Conservation (phyloP, 1,284 basidiomycete species). For the Trichosporon sp. region DNA sequence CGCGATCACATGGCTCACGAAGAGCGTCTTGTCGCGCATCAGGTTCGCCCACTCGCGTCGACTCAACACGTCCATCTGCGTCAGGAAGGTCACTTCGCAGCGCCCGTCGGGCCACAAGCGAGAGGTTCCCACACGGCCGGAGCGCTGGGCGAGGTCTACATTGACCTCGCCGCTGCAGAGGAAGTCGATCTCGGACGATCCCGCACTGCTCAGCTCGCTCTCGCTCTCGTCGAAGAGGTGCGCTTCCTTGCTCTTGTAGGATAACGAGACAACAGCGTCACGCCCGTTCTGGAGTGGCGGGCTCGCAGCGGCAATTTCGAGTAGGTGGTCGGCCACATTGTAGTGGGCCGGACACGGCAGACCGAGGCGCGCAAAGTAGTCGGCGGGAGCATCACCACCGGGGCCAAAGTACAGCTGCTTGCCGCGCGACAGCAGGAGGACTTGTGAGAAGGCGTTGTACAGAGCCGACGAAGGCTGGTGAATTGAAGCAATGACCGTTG, state of each 20-base stretch:
- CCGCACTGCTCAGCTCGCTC: neutral
- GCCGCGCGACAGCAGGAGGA: slow-evolving; percentile 70
- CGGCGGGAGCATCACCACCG: slow-evolving; percentile 61
- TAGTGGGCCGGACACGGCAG: slow-evolving; percentile 61
- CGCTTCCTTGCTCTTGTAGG: neutral
- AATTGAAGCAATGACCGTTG: slow-evolving; percentile 75
- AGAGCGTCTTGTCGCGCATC: slow-evolving; percentile 68
- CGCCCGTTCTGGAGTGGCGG: slow-evolving; percentile 7
- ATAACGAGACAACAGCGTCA: neutral
- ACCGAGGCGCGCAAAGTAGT: slow-evolving; percentile 57
- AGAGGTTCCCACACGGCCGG: neutral
- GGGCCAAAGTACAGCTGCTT: slow-evolving; percentile 72
- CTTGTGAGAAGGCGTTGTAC: slow-evolving; percentile 74
- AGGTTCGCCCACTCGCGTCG: slow-evolving; percentile 77
- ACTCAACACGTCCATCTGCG: slow-evolving; percentile 71
- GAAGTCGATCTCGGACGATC: neutral
- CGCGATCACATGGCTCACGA: slow-evolving; percentile 67
- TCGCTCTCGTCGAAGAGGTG: neutral
- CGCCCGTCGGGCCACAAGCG: slow-evolving; percentile 11
- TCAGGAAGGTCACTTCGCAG: slow-evolving; percentile 64
- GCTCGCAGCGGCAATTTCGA: slow-evolving; percentile 70
- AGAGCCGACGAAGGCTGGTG: slow-evolving; percentile 79
- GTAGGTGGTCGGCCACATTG: slow-evolving; percentile 81
- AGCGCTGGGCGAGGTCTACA: neutral
- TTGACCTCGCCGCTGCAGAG: neutral